These are phyloP conservation scores for Russula lepida DNA, from an alignment of 768 basidiomycete genomes.

Conservation along the genomic window DNA sequence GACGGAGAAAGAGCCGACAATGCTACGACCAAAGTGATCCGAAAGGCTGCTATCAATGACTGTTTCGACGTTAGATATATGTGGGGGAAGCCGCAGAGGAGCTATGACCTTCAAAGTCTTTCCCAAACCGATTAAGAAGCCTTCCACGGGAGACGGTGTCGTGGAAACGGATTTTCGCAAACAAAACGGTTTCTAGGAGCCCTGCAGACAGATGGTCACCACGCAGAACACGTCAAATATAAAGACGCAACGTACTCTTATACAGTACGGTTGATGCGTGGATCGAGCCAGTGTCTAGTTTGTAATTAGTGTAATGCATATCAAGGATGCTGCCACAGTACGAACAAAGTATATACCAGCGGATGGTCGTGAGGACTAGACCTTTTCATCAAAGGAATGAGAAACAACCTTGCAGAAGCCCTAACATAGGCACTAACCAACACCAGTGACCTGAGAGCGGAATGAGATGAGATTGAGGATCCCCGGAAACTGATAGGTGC, in stretches of 20 bases:
- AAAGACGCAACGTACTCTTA: slow-evolving; percentile 36
- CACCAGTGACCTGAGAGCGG: slow-evolving; percentile 1
- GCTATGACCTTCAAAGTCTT: slow-evolving; percentile 68
- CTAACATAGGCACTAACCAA: slow-evolving; percentile 4
- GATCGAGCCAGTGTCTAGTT: slow-evolving; percentile 65
- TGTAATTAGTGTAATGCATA: slow-evolving; percentile 8
- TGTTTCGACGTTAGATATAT: slow-evolving; percentile 25
- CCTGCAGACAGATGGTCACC: slow-evolving; percentile 26
- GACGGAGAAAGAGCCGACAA: slow-evolving; percentile 62
- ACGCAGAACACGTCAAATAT: background rate
- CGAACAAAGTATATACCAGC: slow-evolving; percentile 68
- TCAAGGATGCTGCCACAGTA: slow-evolving; percentile 5
- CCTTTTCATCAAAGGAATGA: slow-evolving; percentile 29
- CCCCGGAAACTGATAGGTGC: slow-evolving; percentile 18
- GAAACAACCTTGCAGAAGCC: background rate
- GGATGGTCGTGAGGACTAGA: slow-evolving; percentile 46
- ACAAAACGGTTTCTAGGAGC: slow-evolving; percentile 71
- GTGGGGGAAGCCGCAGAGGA: background rate
- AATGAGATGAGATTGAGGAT: background rate
- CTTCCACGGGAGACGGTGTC: slow-evolving; percentile 86
- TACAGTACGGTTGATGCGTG: slow-evolving; percentile 73
- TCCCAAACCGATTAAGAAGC: slow-evolving; percentile 76
- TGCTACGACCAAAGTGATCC: slow-evolving; percentile 77
- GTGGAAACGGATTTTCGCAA: slow-evolving; percentile 87
- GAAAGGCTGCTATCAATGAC: slow-evolving; percentile 78